These are phyloP conservation scores for Talaromyces sp. DNA, from an alignment of 2,329 filamentous ascomycete genomes.

Conservation along the genomic window DNA sequence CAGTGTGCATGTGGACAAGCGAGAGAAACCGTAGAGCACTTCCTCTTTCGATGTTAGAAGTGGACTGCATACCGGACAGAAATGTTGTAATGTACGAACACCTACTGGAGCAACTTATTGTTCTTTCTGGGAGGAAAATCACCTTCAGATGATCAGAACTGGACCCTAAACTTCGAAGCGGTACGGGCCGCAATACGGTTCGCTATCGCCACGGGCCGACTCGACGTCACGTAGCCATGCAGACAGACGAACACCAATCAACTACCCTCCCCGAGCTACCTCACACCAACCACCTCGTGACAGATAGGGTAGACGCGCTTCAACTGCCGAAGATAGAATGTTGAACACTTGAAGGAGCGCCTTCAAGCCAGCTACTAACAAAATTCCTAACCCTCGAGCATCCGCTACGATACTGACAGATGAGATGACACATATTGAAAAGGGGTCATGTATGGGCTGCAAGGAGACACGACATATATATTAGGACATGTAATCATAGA, in stretches of 20 bases:
- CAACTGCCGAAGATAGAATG: slow-evolving; percentile 35
- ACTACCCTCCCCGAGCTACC: neutral
- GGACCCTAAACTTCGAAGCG: neutral
- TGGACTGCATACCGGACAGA: neutral
- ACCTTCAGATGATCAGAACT: neutral
- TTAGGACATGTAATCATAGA: too few relatives aligned
- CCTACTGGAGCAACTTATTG: neutral
- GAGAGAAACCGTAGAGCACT: neutral
- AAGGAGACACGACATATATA: too few relatives aligned
- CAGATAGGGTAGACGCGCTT: slow-evolving; percentile 31
- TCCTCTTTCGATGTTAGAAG: neutral
- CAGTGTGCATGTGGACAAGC: too few relatives aligned
- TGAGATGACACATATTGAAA: too few relatives aligned
- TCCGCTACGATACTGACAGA: slow-evolving; percentile 18
- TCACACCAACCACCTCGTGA: neutral
- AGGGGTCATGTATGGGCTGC: too few relatives aligned
- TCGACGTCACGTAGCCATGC: neutral
- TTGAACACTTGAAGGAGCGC: slow-evolving; percentile 36
- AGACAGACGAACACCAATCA: neutral
- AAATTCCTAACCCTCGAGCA: slow-evolving; percentile 29
- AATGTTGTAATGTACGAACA: neutral
- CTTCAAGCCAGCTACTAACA: slow-evolving; percentile 28
- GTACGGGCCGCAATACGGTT: neutral
- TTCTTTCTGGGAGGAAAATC: neutral
- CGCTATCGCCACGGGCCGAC: neutral